A percentile compares a stretch with the other conserved stretches of the same genome.
Evolutionary conservation across 140 eudicot species (phyloP).

Genomic region (Senecio squalidus): DNA sequence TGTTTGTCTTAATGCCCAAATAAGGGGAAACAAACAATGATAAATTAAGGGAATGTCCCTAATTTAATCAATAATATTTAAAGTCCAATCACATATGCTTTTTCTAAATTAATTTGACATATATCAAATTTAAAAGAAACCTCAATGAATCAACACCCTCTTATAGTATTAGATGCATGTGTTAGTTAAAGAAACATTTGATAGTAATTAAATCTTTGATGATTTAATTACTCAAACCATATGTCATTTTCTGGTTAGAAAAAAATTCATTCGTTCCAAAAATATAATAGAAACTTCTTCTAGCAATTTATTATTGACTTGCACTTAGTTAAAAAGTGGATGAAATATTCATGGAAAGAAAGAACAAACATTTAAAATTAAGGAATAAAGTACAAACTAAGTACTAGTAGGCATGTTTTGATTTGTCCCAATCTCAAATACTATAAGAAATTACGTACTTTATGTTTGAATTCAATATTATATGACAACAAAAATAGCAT

Average conservation of each 20-base stretch:
- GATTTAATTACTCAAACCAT: not conserved
- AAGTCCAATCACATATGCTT: conserved; percentile 18
- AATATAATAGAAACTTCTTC: conserved; percentile 1
- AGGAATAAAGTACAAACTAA: conserved; percentile 34
- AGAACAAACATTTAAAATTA: conserved; percentile 22
- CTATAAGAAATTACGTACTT: conserved; percentile 19
- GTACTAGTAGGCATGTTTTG: conserved; percentile 18
- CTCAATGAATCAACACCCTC: not conserved
- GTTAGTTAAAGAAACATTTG: not conserved
- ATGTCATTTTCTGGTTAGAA: not conserved
- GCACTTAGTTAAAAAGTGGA: not conserved
- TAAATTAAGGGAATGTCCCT: conserved; percentile 8
- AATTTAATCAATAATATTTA: conserved; percentile 6
- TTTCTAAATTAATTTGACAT: conserved; percentile 5
- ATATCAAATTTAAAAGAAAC: not conserved
- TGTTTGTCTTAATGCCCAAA: conserved; percentile 22
- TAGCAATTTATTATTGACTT: not conserved
- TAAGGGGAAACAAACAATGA: conserved; percentile 18
- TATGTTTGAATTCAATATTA: conserved; percentile 15
- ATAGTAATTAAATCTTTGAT: not conserved
- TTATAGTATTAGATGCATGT: not conserved
- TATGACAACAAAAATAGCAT: not conserved
- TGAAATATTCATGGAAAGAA: conserved; percentile 23
- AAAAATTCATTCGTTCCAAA: not conserved
- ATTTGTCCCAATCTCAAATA: conserved; percentile 26